Evolutionary conservation across 2,329 filamentous ascomycete genomes (phyloP).

Genomic region (Elsinoe batatas): DNA sequence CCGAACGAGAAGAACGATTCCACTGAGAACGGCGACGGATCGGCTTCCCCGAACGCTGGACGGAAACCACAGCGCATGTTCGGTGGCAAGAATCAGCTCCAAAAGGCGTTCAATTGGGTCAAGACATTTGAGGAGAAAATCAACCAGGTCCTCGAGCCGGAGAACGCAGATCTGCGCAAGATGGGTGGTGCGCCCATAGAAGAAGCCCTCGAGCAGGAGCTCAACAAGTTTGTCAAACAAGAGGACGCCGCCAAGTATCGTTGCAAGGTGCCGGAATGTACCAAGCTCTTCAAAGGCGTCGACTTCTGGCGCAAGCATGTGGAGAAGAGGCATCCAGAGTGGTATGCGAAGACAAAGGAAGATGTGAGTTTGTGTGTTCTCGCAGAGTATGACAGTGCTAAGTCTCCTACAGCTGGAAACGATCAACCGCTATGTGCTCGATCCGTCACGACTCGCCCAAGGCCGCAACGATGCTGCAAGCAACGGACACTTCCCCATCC

Average conservation of each 20-base stretch:
- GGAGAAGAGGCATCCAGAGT: slow-evolving; percentile 88
- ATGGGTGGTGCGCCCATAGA: slow-evolving; percentile 80
- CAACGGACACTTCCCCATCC: slow-evolving; percentile 86
- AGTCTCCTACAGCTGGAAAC: slow-evolving; percentile 58
- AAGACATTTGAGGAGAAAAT: slow-evolving; percentile 98
- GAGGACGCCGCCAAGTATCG: slow-evolving; percentile 96
- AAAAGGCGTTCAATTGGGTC: slow-evolving; percentile 96
- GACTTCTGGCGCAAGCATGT: slow-evolving; percentile 98
- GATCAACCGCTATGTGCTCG: slow-evolving; percentile 88
- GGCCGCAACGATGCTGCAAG: slow-evolving; percentile 89
- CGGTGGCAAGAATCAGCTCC: slow-evolving; percentile 58
- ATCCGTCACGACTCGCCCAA: slow-evolving; percentile 88
- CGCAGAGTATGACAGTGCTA: slow-evolving; percentile 16
- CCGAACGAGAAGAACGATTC: slow-evolving; percentile 46
- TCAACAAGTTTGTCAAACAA: slow-evolving; percentile 83
- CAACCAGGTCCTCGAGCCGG: slow-evolving; percentile 81
- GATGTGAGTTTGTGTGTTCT: slow-evolving; percentile 53
- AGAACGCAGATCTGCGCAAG: slow-evolving; percentile 77
- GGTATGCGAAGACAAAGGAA: slow-evolving; percentile 67
- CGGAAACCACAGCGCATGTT: slow-evolving; percentile 56
- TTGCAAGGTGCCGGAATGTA: slow-evolving; percentile 92
- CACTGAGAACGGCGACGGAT: slow-evolving; percentile 42
- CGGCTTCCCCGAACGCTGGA: slow-evolving; percentile 56
- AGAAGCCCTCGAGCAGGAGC: slow-evolving; percentile 77
- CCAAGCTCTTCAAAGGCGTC: slow-evolving; percentile 93